Conservation (phyloP, 495 filamentous ascomycete genomes). For the Penicillium simplicissimum region DNA sequence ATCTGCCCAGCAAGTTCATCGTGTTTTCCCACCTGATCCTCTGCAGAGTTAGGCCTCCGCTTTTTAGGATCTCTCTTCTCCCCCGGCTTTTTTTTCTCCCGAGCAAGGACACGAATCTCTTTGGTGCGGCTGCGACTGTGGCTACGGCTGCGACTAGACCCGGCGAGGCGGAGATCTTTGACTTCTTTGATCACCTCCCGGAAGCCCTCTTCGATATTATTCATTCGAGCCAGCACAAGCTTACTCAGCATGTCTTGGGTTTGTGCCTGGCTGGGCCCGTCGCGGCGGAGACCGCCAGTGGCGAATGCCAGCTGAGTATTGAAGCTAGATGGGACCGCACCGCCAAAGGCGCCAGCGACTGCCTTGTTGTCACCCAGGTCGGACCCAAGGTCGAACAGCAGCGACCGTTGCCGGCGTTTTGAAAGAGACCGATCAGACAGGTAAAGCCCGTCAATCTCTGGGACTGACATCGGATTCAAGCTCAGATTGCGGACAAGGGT, state of each 20-base stretch:
- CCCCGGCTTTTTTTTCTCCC: conserved; percentile 35
- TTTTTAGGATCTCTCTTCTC: conserved; percentile 36
- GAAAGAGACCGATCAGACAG: conserved; percentile 33
- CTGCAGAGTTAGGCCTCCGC: conserved; percentile 22
- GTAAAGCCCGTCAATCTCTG: conserved; percentile 49
- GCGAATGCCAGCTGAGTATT: conserved; percentile 77
- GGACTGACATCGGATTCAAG: conserved; percentile 52
- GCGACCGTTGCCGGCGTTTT: conserved; percentile 49
- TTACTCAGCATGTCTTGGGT: conserved; percentile 72
- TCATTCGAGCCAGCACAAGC: conserved; percentile 89
- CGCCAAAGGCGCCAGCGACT: conserved; percentile 50
- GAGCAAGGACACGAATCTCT: conserved; percentile 23
- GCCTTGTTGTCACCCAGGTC: conserved; percentile 72
- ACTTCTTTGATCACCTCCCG: conserved; percentile 83
- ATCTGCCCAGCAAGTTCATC: not conserved
- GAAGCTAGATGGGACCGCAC: conserved; percentile 70
- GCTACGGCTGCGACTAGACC: conserved; percentile 32
- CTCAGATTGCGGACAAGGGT: conserved; percentile 45
- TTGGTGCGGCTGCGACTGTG: conserved; percentile 35
- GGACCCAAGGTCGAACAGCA: conserved; percentile 68
- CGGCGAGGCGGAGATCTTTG: conserved; percentile 54
- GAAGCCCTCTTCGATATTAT: conserved; percentile 82
- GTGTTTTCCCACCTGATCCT: conserved; percentile 21
- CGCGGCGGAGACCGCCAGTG: conserved; percentile 48
- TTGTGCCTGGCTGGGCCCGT: conserved; percentile 50